Evolutionary conservation across 352 stramenopile genomes (phyloP).

Genomic region (Thalassiosira livingstoniorum): DNA sequence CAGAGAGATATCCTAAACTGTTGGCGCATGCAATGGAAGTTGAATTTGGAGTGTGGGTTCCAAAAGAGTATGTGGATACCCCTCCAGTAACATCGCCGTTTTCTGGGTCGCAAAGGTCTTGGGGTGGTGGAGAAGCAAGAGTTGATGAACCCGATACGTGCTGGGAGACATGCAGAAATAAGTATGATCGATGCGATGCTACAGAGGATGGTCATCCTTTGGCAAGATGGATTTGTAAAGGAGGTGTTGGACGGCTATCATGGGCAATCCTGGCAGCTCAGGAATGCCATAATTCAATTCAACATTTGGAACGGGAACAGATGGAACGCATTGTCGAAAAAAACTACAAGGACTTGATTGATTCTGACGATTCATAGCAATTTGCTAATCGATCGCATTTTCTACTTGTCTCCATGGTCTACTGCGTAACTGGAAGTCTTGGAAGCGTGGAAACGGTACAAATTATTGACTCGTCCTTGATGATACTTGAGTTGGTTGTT

Average conservation of each 20-base stretch:
- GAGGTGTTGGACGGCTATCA: constrained; percentile 30
- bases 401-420: too few species aligned
- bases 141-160: too few species aligned
- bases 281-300: constrained; percentile 18
- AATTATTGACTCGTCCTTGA: too few species aligned
- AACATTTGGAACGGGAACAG: constrained; percentile 32
- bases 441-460: too few species aligned
- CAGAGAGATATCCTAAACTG: constrained; percentile 38
- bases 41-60: constrained; percentile 13
- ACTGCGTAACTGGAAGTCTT: too few species aligned
- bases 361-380: neutral
- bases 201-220: constrained; percentile 8
- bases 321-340: constrained; percentile 32
- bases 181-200: neutral
- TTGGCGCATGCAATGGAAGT: constrained; percentile 43
- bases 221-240: constrained; percentile 42
- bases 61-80: constrained; percentile 15
- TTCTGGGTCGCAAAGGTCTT: too few species aligned
- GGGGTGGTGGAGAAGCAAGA: too few species aligned
- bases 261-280: constrained; percentile 43
- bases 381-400: too few species aligned
- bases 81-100: neutral
- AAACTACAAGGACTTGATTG: neutral
- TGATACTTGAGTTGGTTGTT: too few species aligned
- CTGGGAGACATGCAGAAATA: too few species aligned